phyloP scores from a whole-genome alignment of 176 grass and related monocot genomes.

The Hyparrhenia diplandra region DNA sequence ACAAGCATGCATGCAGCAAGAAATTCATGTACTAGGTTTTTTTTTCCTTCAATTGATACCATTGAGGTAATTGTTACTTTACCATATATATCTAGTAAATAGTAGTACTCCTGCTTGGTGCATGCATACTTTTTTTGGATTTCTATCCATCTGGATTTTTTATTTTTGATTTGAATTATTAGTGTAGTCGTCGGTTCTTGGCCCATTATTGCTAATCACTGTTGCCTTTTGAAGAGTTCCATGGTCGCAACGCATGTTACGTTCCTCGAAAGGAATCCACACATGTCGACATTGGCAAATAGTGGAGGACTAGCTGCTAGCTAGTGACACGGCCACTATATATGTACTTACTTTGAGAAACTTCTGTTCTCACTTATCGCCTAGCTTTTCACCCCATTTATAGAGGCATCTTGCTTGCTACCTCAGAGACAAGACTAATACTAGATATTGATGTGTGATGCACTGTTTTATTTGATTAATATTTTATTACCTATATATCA shows the following conservation, averaged over 20 bases:
- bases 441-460: no score
- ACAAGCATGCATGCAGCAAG: no score
- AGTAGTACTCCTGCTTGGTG: neutral
- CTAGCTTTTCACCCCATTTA: neutral
- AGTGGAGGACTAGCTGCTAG: neutral
- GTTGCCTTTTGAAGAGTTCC: neutral
- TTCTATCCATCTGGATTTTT: neutral
- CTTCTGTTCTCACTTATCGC: neutral
- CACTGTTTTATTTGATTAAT: neutral
- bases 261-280: neutral
- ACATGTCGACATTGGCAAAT: slow-evolving; percentile 20
- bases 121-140: neutral
- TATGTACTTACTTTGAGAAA: neutral
- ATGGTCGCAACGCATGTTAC: neutral
- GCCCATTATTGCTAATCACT: neutral
- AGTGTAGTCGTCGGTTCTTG: neutral
- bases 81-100: neutral
- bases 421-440: neutral
- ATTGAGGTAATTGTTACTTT: neutral
- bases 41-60: neutral
- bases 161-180: neutral
- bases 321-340: neutral
- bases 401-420: neutral
- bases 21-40: neutral
- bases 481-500: no score